Conservation (phyloP, 2,329 filamentous ascomycete genomes). For the Ilyonectria robusta region DNA sequence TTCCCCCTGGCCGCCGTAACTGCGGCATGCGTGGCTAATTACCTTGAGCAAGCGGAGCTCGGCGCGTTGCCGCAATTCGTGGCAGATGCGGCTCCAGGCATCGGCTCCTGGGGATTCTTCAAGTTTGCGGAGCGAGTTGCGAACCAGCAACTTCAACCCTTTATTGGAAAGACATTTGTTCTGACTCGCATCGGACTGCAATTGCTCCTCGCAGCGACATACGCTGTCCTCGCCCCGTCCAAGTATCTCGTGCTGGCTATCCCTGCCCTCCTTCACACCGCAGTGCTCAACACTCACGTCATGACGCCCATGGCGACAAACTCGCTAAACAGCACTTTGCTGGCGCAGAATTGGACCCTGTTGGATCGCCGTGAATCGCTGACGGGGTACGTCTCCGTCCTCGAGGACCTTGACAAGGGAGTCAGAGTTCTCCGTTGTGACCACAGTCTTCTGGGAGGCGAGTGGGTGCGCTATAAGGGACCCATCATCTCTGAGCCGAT, state of each 20-base stretch:
- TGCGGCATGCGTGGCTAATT: conserved; percentile 73
- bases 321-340: conserved; percentile 76
- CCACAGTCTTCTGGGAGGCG: conserved; percentile 92
- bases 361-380: conserved; percentile 87
- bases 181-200: conserved; percentile 82
- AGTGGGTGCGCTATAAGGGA: conserved; percentile 78
- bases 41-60: conserved; percentile 74
- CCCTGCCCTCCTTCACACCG: conserved; percentile 81
- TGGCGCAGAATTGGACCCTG: conserved; percentile 77
- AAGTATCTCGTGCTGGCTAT: conserved; percentile 76
- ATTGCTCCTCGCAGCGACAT: conserved; percentile 74
- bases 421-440: conserved; percentile 93
- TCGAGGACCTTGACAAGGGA: conserved; percentile 79
- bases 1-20: conserved; percentile 78
- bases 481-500: conserved; percentile 83
- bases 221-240: conserved; percentile 77
- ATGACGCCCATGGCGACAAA: conserved; percentile 72
- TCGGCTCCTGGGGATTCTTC: conserved; percentile 77
- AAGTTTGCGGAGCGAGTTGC: conserved; percentile 63
- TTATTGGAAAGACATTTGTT: conserved; percentile 73
- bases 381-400: conserved; percentile 92
- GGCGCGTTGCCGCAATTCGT: conserved; percentile 68
- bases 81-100: conserved; percentile 74
- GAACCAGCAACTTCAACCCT: conserved; percentile 57
- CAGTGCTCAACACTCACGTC: conserved; percentile 81